Evolutionary conservation across 768 basidiomycete genomes (phyloP).

Genomic region (Pholiota molesta): DNA sequence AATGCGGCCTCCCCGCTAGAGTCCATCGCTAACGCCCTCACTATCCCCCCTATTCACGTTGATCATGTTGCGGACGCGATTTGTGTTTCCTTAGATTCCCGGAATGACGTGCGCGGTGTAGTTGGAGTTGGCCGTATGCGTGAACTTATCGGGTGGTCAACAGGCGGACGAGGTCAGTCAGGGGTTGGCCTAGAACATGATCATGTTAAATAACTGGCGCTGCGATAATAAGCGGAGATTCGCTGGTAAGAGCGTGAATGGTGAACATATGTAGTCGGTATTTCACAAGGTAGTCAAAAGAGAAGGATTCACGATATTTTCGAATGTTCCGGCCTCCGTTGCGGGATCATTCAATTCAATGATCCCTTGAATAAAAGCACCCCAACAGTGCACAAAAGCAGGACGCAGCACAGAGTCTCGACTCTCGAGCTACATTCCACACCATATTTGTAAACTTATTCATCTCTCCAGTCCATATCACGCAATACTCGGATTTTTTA

Average conservation of each 20-base stretch:
- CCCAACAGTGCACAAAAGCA: too few species aligned
- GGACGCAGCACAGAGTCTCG: too few species aligned
- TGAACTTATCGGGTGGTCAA: conserved; percentile 68
- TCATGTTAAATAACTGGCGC: not conserved
- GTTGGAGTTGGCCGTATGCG: conserved; percentile 76
- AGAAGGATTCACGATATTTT: conserved; percentile 1
- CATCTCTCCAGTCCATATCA: conserved; percentile 4
- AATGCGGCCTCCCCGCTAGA: conserved; percentile 44
- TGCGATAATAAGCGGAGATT: conserved; percentile 1
- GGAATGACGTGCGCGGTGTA: conserved; percentile 58
- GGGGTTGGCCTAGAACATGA: conserved; percentile 12
- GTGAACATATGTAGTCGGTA: not conserved
- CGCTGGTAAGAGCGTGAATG: not conserved
- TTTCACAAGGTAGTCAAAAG: conserved; percentile 10
- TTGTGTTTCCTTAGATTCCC: conserved; percentile 59
- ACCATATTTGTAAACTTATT: not conserved
- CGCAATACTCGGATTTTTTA: conserved; percentile 13
- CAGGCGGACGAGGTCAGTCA: conserved; percentile 17
- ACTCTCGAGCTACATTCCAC: too few species aligned
- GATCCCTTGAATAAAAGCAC: not conserved
- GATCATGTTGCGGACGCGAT: conserved; percentile 92
- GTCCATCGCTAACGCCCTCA: conserved; percentile 76
- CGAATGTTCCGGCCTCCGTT: conserved; percentile 4
- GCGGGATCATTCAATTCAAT: not conserved
- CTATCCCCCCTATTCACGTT: conserved; percentile 92